Conservation (phyloP, 108 stramenopile species). For the Mayamaea pseudoterrestris region DNA sequence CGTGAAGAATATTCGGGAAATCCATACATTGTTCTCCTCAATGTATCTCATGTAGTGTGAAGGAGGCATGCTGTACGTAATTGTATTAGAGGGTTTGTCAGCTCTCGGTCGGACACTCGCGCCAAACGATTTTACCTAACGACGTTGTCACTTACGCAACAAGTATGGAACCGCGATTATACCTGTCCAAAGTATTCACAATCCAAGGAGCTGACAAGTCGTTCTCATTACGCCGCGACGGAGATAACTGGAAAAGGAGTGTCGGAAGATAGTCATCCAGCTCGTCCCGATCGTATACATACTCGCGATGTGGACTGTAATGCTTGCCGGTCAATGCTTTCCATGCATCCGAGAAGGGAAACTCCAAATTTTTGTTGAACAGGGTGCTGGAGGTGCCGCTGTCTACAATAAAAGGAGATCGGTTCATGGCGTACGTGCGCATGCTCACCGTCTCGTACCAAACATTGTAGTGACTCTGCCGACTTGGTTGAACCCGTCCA, state of each 20-base stretch:
- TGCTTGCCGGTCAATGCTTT: constrained; percentile 33
- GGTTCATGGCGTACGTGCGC: constrained; percentile 23
- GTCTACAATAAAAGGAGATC: constrained; percentile 80
- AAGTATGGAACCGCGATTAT: too few species aligned
- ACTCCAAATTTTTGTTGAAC: constrained; percentile 23
- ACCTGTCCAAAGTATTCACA: constrained; percentile 32
- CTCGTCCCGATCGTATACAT: constrained; percentile 11
- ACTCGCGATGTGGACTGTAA: constrained; percentile 14
- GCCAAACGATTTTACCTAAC: too few species aligned
- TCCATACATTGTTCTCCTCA: constrained; percentile 26
- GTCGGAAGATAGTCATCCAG: constrained; percentile 43
- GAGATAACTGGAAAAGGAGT: constrained; percentile 42
- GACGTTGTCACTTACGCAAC: too few species aligned
- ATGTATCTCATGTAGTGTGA: constrained; percentile 49
- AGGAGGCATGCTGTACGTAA: constrained; percentile 40
- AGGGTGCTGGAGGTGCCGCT: constrained; percentile 87
- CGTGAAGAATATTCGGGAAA: constrained; percentile 28
- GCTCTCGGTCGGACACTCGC: too few species aligned
- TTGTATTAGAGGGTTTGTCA: constrained; percentile 34
- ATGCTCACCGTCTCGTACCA: constrained; percentile 12
- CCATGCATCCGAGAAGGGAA: constrained; percentile 41
- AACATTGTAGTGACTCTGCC: neutral
- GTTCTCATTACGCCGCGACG: constrained; percentile 4
- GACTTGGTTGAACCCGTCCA: neutral
- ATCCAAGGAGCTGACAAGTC: constrained; percentile 21